Base-by-base conservation (phyloP, 1,284 basidiomycete species). In the Ganoderma resinaceum region DNA sequence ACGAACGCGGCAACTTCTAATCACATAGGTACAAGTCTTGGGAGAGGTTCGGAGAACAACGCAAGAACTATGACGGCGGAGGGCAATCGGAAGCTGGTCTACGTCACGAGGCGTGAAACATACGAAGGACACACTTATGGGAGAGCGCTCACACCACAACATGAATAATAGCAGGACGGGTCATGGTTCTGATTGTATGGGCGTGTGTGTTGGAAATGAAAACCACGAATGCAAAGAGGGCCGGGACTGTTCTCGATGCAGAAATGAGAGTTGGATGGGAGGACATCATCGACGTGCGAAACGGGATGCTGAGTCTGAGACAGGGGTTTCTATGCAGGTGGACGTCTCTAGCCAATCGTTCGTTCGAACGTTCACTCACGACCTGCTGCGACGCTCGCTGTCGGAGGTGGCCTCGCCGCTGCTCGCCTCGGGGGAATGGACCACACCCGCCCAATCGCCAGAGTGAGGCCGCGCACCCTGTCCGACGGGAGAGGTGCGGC, bases 51-150 rank as follows among this genome's bases (percentile, higher is more conserved):
- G 60, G 60, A 43, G 20, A 31, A 23, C 37, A 6, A 61, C 60
- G 60, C 60, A 42, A 61, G 60, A 61, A 61, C 38, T 42, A 61
- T 29, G 38, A 38, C 16, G 23, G 20, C 60, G 60, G 60, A 61
- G 43, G 16, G 20, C 11, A 42, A 29, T 16, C 60, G 60, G 60
- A 61, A 61, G 60, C 29, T 9, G 7, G 52, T 33, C 31, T 8
- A 55, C 20, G 18, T 55, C 52, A 55, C 18, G 52, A 55, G 18
- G 52, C 52, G 23, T 26, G 11, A 14, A 52, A 23, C 23, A 12
- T 52, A 26, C 23, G 23, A n/a, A 23, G 46, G 46, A 23, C 46
- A 4, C n/a, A n/a, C n/a, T n/a, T 52, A 52, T 52, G 23, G 4
- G n/a, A 23, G n/a, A 52, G 46, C 11, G n/a, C n/a, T n/a, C 23